Evolutionary conservation across 2,329 filamentous ascomycete genomes (phyloP).

Genomic region (Colletotrichum gloeosporioides): DNA sequence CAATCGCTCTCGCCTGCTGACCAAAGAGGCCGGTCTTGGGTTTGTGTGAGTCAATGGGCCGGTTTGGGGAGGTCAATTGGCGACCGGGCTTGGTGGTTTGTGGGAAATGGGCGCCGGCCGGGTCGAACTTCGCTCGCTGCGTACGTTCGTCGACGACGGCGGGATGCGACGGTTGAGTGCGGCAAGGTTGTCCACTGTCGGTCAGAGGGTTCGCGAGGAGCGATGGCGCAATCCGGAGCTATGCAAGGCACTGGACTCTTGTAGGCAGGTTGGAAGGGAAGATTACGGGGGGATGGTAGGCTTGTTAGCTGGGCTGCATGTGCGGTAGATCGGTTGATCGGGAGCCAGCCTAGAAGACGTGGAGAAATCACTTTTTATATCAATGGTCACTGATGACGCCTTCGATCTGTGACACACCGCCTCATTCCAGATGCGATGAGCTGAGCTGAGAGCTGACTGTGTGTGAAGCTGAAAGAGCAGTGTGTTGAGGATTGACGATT

Average conservation of each 20-base stretch:
- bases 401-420: constrained; percentile 8
- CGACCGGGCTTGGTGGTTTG: neutral
- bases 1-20: constrained; percentile 20
- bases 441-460: neutral
- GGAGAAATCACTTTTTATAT: constrained; percentile 11
- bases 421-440: neutral
- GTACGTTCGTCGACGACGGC: neutral
- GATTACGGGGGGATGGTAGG: neutral
- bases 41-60: constrained; percentile 17
- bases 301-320: neutral
- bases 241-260: constrained; percentile 18
- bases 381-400: constrained; percentile 7
- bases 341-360: neutral
- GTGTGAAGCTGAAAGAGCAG: neutral
- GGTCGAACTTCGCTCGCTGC: neutral
- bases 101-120: neutral
- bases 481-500: neutral
- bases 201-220: neutral
- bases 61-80: neutral
- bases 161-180: neutral
- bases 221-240: constrained; percentile 17
- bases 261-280: constrained; percentile 11
- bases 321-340: constrained; percentile 12
- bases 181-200: neutral
- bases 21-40: neutral